Evolutionary conservation across 257 asterid genomes (phyloP).

Genomic region (Przewalskia tangutica): DNA sequence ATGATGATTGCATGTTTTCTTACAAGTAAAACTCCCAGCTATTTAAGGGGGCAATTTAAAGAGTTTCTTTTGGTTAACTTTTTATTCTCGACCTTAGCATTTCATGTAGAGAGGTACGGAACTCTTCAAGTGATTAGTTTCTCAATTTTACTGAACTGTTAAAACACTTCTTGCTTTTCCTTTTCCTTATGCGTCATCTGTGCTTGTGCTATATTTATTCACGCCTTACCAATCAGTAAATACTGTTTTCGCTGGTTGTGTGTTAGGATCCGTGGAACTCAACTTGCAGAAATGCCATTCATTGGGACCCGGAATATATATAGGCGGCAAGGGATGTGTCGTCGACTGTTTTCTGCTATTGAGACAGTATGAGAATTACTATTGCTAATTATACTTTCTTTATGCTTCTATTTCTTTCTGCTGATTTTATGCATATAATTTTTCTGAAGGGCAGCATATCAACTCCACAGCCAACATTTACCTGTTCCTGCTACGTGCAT

Average conservation of each 20-base stretch:
- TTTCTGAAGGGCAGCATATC: not conserved
- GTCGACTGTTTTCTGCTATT: constrained; percentile 12
- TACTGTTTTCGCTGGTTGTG: not conserved
- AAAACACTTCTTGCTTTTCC: not conserved
- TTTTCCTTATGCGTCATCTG: not conserved
- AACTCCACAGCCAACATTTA: not conserved
- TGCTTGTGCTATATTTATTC: not conserved
- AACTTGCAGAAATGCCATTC: constrained; percentile 24
- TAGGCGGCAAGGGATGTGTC: constrained; percentile 26
- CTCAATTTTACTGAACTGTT: not conserved
- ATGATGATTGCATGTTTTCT: not conserved
- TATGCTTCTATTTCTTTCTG: not conserved
- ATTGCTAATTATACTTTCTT: not conserved
- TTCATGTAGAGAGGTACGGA: not conserved
- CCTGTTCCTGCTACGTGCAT: not conserved
- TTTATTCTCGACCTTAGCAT: not conserved
- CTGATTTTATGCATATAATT: not conserved
- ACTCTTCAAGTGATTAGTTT: not conserved
- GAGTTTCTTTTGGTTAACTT: not conserved
- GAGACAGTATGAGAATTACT: constrained; percentile 7
- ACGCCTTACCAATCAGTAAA: not conserved
- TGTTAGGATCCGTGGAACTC: constrained; percentile 17
- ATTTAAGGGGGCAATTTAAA: not conserved
- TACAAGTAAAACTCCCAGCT: not conserved
- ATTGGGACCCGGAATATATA: constrained; percentile 17